Percentiles rank a stretch among this genome's conserved stretches.
Conservation (phyloP, 2,329 filamentous ascomycete species). For the Fusarium goolgardi region DNA sequence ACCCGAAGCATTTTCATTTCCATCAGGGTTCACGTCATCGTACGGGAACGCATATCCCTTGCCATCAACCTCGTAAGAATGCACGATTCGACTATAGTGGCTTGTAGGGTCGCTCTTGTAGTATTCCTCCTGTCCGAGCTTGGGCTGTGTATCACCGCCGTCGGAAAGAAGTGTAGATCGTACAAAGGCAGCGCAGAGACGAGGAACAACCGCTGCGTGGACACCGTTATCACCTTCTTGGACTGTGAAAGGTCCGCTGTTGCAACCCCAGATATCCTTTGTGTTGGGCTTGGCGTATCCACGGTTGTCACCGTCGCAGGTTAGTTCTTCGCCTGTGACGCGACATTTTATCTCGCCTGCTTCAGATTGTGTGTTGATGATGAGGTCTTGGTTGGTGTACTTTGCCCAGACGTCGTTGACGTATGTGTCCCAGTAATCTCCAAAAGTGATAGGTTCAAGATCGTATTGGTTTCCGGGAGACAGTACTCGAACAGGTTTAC, state of each 20-base stretch:
- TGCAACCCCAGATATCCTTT: slow-evolving; percentile 63
- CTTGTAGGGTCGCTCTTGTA: slow-evolving; percentile 59
- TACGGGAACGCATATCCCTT: slow-evolving; percentile 75
- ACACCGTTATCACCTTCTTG: slow-evolving; percentile 53
- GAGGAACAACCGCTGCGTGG: slow-evolving; percentile 58
- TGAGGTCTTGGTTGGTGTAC: slow-evolving; percentile 54
- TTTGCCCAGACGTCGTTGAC: slow-evolving; percentile 60
- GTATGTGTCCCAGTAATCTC: slow-evolving; percentile 59
- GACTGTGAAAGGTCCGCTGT: slow-evolving; percentile 60
- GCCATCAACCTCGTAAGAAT: slow-evolving; percentile 68
- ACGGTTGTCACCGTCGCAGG: slow-evolving; percentile 57
- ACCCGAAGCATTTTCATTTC: slow-evolving; percentile 63
- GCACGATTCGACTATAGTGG: slow-evolving; percentile 71
- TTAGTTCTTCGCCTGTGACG: slow-evolving; percentile 51
- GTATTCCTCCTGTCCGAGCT: slow-evolving; percentile 53
- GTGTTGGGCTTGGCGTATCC: slow-evolving; percentile 57
- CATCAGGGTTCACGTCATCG: slow-evolving; percentile 72
- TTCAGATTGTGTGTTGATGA: slow-evolving; percentile 57
- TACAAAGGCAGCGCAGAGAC: slow-evolving; percentile 63
- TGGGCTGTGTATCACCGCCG: slow-evolving; percentile 61
- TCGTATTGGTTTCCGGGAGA: slow-evolving; percentile 57
- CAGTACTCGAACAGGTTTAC: slow-evolving; percentile 57
- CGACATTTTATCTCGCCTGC: slow-evolving; percentile 56
- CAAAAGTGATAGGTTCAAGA: slow-evolving; percentile 52
- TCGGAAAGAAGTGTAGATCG: slow-evolving; percentile 59